Conservation (phyloP, 1,284 basidiomycete species). For the Leccinum pachyderme region DNA sequence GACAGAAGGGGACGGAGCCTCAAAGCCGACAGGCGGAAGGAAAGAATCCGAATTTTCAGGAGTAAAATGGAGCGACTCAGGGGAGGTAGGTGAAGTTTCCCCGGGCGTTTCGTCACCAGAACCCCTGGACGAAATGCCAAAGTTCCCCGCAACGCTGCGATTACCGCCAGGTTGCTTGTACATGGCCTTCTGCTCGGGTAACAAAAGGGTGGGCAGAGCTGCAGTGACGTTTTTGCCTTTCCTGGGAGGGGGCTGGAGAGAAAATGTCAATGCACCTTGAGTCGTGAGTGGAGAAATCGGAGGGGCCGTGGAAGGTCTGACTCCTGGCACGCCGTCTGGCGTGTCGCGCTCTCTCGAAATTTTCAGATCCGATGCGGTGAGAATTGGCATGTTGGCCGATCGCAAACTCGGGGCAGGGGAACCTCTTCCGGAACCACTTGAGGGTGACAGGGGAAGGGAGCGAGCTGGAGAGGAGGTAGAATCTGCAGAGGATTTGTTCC, state of each 20-base stretch:
- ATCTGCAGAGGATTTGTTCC: slow-evolving; percentile 38
- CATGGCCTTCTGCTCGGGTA: slow-evolving; percentile 15
- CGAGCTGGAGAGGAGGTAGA: slow-evolving; percentile 25
- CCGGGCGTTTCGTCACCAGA: slow-evolving; percentile 10
- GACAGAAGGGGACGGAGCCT: background rate
- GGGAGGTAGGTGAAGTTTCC: slow-evolving; percentile 12
- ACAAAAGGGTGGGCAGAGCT: background rate
- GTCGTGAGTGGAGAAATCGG: slow-evolving; percentile 15
- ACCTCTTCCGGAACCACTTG: slow-evolving; percentile 16
- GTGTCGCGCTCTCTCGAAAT: slow-evolving; percentile 49
- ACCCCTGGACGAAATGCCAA: slow-evolving; percentile 24
- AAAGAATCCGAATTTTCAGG: slow-evolving; percentile 5
- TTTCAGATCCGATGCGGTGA: slow-evolving; percentile 46
- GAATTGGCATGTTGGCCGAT: slow-evolving; percentile 22
- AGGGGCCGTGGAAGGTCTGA: slow-evolving; percentile 19
- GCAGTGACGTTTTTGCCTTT: slow-evolving; percentile 39
- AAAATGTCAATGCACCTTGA: slow-evolving; percentile 32
- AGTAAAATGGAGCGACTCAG: slow-evolving; percentile 1
- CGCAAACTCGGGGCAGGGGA: slow-evolving; percentile 34
- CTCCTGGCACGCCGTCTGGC: slow-evolving; percentile 13
- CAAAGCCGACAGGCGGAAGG: slow-evolving; percentile 2
- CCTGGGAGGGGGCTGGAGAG: slow-evolving; percentile 65
- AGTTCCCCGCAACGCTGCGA: slow-evolving; percentile 32
- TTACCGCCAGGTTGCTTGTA: slow-evolving; percentile 34
- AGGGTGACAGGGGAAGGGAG: slow-evolving; percentile 23